Evolutionary conservation across 192 early-diverging fungal species (phyloP), one percentile per base, ranked within the genome.

Genomic region (Backusella circina): DNA sequence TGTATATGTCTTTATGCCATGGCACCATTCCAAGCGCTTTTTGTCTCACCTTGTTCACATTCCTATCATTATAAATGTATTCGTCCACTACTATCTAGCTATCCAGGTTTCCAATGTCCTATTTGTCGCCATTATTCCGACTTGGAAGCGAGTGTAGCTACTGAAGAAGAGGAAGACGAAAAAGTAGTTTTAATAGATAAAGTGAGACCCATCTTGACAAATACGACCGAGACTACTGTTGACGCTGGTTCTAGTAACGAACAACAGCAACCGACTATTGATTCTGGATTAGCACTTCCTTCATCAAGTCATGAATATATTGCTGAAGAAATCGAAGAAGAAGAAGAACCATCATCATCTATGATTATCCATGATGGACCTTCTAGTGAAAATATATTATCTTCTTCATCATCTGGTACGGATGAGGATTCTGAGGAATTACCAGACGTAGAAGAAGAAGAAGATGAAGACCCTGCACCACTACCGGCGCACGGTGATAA

Each of bases 11-110:
- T 95, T 70, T 91, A 86, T 82, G 79, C 89, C 68, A 92, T 95
- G 75, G 82, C 84, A 8, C 91, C 92, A 28, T 88, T 86, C 78
- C 94, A 95, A 83, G 93, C 94, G 18, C 83, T 95, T 67, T 95
- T 95, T 81, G 82, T 95, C 21, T 90, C 93, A 6, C 92, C 94
- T 9, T 95, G 94, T 83, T 91, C 89, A 50, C 94, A 95, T 76
- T 90, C 89, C 79, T 95, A 90, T 86, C 94, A 95, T 79, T 95
- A 92, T 83, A 93, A 92, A 82, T 94, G 93, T 83, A 88, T 91
- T 77, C 91, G 89, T 77, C 91, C 91, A 8, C 79, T 95, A 30
- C 66, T 80, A 5, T 77, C 92, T 65, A 86, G 84, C 36, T 87
- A 84, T 74, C 84, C 86, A 0, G 83, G 85, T 21, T 95, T 95